Evolutionary conservation across 495 filamentous ascomycete genomes (phyloP).

Genomic region (Aspergillus bridgeri): DNA sequence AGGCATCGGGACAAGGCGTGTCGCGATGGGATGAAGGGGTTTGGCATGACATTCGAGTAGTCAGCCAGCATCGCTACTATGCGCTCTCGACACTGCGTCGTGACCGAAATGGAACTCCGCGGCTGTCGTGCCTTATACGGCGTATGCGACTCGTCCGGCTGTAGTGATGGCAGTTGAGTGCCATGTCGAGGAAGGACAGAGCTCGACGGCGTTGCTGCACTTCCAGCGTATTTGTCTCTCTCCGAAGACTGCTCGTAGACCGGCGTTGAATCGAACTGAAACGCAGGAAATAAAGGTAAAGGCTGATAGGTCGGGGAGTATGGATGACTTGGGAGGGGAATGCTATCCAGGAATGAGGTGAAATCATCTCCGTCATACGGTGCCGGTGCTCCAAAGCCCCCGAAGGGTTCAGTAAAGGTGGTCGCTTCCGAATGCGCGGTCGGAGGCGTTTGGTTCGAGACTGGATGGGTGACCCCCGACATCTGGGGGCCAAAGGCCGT

Average conservation of each 20-base stretch:
- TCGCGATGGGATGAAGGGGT: slow-evolving; percentile 45
- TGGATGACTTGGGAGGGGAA: slow-evolving; percentile 38
- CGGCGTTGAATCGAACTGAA: slow-evolving; percentile 29
- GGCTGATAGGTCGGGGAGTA: slow-evolving; percentile 41
- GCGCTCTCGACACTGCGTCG: slow-evolving; percentile 35
- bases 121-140: slow-evolving; percentile 29
- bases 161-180: slow-evolving; percentile 38
- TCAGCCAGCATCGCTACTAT: slow-evolving; percentile 22
- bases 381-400: slow-evolving; percentile 16
- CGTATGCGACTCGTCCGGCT: slow-evolving; percentile 33
- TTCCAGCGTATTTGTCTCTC: slow-evolving; percentile 15
- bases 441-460: slow-evolving; percentile 1
- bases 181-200: slow-evolving; percentile 39
- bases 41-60: slow-evolving; percentile 37
- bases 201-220: slow-evolving; percentile 25
- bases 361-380: slow-evolving; percentile 37
- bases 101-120: slow-evolving; percentile 32
- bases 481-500: slow-evolving; percentile 5
- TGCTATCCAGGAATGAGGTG: slow-evolving; percentile 41
- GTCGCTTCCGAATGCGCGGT: slow-evolving; percentile 12
- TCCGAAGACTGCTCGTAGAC: slow-evolving; percentile 29
- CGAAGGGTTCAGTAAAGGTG: slow-evolving; percentile 29
- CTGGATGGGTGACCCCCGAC: not conserved
- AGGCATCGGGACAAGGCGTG: slow-evolving; percentile 63
- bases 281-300: slow-evolving; percentile 34